A percentile compares a stretch with the other conserved stretches of the same genome.
Evolutionary conservation across 2,329 filamentous ascomycete genomes (phyloP).

Genomic region (Fusarium proliferatum): DNA sequence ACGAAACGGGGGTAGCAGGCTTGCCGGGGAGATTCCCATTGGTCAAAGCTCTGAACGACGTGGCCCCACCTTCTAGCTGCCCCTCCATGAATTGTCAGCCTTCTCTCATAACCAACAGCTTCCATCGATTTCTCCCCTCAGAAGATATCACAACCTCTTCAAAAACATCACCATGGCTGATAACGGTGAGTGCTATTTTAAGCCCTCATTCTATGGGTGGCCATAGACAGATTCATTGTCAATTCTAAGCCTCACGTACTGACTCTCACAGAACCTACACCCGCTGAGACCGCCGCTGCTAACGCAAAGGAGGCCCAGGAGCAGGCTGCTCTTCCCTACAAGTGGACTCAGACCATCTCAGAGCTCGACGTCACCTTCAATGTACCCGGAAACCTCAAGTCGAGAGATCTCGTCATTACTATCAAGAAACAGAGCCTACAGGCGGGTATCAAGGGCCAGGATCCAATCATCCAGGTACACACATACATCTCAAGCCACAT

Average conservation of each 20-base stretch:
- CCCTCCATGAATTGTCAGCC: slow-evolving; percentile 46
- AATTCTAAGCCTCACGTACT: not conserved
- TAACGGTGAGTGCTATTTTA: slow-evolving; percentile 36
- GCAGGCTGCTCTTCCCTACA: slow-evolving; percentile 93
- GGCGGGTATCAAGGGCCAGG: slow-evolving; percentile 88
- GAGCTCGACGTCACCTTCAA: slow-evolving; percentile 85
- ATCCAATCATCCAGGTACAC: slow-evolving; percentile 81
- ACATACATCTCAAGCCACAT: not conserved
- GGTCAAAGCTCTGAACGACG: slow-evolving; percentile 9
- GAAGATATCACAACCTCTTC: slow-evolving; percentile 3
- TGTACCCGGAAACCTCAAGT: slow-evolving; percentile 86
- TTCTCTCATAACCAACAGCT: slow-evolving; percentile 41
- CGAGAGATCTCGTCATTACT: slow-evolving; percentile 82
- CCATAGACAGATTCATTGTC: accelerated
- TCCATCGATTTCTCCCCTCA: slow-evolving; percentile 33
- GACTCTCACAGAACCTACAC: slow-evolving; percentile 58
- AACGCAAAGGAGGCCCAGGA: slow-evolving; percentile 82
- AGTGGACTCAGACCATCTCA: slow-evolving; percentile 93
- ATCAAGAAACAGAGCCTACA: slow-evolving; percentile 82
- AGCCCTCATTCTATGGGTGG: accelerated
- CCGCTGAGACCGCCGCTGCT: slow-evolving; percentile 68
- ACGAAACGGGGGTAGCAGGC: slow-evolving; percentile 26
- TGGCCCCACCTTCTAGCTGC: not conserved
- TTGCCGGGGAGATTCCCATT: slow-evolving; percentile 29
- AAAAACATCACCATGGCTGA: slow-evolving; percentile 53